Evolutionary conservation across 78 protist species (phyloP).

Genomic region (Salpingoeca rosetta): DNA sequence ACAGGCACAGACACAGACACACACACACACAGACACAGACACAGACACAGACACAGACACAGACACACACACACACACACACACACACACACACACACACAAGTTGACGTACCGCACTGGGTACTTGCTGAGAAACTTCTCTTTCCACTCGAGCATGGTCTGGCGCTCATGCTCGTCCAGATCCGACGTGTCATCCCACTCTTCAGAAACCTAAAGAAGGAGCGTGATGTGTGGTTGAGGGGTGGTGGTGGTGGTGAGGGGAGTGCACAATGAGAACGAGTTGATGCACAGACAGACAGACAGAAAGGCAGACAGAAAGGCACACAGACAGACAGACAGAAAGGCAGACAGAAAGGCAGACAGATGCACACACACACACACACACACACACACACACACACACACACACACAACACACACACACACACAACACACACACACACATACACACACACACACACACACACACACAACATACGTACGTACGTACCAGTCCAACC

Average conservation of each 20-base stretch:
- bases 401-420: background rate
- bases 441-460: background rate
- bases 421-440: background rate
- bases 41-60: no score
- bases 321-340: no score
- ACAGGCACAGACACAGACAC: no score
- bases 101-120: background rate
- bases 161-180: background rate
- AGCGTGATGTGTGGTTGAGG: no score
- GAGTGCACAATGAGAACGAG: no score
- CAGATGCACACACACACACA: background rate
- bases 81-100: no score
- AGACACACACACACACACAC: no score
- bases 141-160: background rate
- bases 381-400: background rate
- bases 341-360: background rate
- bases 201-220: background rate
- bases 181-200: background rate
- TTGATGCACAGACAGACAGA: no score
- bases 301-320: no score
- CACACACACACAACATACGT: background rate
- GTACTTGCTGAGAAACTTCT: background rate
- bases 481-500: background rate
- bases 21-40: no score
- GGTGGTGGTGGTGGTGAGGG: no score